Base-by-base conservation (phyloP, 1,284 basidiomycete genomes). In the Ceraceosorus bombacis region DNA sequence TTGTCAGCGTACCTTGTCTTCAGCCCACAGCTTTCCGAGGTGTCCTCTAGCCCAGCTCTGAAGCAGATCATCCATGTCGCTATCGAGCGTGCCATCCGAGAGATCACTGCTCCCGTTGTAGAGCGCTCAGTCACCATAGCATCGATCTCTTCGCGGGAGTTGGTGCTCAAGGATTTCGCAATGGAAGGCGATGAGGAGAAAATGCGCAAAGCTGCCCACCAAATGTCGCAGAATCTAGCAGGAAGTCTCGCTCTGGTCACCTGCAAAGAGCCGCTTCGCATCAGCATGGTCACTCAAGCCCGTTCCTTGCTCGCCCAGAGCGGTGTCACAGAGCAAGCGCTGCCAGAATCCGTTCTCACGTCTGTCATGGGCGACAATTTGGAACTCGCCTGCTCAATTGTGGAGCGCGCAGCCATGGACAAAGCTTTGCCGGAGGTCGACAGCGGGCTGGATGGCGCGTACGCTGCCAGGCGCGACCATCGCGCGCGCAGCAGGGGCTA, bases 111-210 rank as follows among this genome's bases (percentile, higher is more conserved):
- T 13, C 95, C 95, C 4, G 94, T 98, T 53, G 94, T 98, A 15
- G 95, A 99, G 78, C 85, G 95, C 61, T 96, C 92, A n/a, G 95
- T 97, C 50, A 98, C 95, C 2, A 98, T 99, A 69, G 95, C 95
- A 6, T 90, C 92, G 40, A 96, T 98, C 69, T 98, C 95, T 17
- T 95, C 94, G 13, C 84, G 92, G 49, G 95, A 99, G 78, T 82
- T 99, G 7, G 90, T 96, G 39, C 85, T 87, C 61, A 98, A 98
- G 80, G 95, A 99, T 79, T 98, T 95, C 72, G 92, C 90, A 3
- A 92, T 90, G 65, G 95, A 99, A 70, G 82, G 86, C 15, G 91
- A 90, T 75, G 92, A 97, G 73, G 85, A 88, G 54, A 94, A 89
- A 79, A 81, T 98, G 77, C 86, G 91, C 51, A 87, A 88, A 73